A percentile compares a stretch with the other conserved stretches of the same genome.
These are phyloP conservation scores for Alternaria gaisen DNA, from an alignment of 2,329 filamentous ascomycete genomes.

Conservation along the genomic window DNA sequence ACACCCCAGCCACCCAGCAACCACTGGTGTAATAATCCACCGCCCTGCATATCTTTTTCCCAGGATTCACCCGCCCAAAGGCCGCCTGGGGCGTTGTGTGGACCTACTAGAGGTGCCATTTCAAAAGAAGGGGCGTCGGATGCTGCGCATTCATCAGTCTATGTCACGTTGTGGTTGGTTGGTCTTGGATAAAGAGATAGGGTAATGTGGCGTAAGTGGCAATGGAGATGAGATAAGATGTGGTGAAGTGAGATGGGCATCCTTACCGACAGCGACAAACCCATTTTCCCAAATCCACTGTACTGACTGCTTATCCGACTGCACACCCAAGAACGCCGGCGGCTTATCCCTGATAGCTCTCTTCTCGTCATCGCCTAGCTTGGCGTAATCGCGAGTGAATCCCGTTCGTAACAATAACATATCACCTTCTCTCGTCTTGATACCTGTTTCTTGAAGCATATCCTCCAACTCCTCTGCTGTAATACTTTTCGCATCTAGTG, in stretches of 20 bases:
- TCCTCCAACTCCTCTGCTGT: constrained; percentile 34
- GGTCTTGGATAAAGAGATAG: neutral
- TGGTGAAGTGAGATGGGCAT: neutral
- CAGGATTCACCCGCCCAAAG: constrained; percentile 47
- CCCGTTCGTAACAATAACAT: constrained; percentile 43
- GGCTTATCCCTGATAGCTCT: constrained; percentile 38
- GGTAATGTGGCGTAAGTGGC: neutral
- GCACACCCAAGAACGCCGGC: constrained; percentile 53
- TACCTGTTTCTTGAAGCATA: constrained; percentile 47
- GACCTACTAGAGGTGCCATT: constrained; percentile 50
- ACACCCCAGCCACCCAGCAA: constrained; percentile 47
- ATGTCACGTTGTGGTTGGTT: neutral
- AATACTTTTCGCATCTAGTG: constrained; percentile 36
- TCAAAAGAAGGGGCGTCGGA: constrained; percentile 57
- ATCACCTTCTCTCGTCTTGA: constrained; percentile 46
- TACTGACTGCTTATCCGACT: constrained; percentile 47
- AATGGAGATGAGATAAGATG: neutral
- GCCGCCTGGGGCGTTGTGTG: constrained; percentile 42
- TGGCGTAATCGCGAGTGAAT: constrained; percentile 51
- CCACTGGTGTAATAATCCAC: constrained; percentile 48
- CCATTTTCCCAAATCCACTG: constrained; percentile 59
- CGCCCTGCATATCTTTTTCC: constrained; percentile 49
- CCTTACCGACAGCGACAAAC: constrained; percentile 54
- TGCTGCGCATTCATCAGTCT: constrained; percentile 27
- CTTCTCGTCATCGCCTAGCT: constrained; percentile 30